These are phyloP conservation scores for Colletotrichum sp. DNA, from an alignment of 2,329 filamentous ascomycete genomes.

Conservation along the genomic window DNA sequence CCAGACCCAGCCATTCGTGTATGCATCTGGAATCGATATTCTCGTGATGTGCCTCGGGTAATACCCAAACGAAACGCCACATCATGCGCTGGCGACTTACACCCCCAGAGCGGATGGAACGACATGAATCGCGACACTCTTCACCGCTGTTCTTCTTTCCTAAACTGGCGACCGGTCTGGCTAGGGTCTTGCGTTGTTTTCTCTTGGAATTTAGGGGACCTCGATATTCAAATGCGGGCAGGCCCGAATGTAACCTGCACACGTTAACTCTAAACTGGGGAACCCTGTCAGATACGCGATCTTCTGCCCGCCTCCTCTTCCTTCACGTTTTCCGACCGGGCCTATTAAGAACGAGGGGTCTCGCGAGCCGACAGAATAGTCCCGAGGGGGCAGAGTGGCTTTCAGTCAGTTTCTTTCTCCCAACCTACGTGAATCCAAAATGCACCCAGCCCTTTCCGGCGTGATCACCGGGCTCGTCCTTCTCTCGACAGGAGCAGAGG, in stretches of 20 bases:
- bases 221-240: neutral
- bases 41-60: neutral
- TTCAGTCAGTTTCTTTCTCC: neutral
- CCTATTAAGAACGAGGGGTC: neutral
- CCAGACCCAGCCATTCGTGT: neutral
- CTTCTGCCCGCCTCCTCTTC: neutral
- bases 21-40: neutral
- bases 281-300: neutral
- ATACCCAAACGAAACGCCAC: neutral
- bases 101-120: neutral
- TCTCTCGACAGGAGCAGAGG: neutral
- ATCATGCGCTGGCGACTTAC: neutral
- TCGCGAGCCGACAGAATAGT: neutral
- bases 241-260: neutral
- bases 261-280: neutral
- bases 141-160: neutral
- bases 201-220: neutral
- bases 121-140: neutral
- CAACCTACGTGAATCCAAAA: neutral
- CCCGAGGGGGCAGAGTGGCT: neutral
- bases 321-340: neutral
- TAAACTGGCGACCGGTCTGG: neutral
- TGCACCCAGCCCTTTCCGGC: neutral
- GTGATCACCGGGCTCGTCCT: neutral
- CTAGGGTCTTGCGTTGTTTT: neutral